Conservation (phyloP, 768 basidiomycete genomes). For the Daedaleopsis sinensis region DNA sequence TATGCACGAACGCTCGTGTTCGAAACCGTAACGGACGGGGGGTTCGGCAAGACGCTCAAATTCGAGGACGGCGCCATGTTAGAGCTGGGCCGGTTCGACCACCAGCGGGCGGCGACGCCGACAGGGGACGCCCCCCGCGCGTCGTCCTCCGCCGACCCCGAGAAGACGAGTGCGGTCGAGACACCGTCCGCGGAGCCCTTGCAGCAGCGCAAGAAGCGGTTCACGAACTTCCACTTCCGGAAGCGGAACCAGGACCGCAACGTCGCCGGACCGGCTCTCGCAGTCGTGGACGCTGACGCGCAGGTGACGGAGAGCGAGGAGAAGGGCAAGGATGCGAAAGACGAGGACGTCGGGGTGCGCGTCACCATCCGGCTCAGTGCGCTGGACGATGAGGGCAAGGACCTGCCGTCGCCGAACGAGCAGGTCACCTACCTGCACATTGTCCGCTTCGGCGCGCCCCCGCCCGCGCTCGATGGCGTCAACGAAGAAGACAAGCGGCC, state of each 20-base stretch:
- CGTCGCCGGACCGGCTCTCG: conserved; percentile 76
- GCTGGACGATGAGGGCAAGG: conserved; percentile 73
- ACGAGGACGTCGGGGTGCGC: conserved; percentile 65
- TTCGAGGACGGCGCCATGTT: conserved; percentile 79
- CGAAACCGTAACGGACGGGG: conserved; percentile 73
- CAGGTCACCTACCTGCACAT: conserved; percentile 90
- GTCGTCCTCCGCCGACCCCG: conserved; percentile 14
- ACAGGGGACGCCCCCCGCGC: conserved; percentile 3
- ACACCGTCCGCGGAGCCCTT: conserved; percentile 27
- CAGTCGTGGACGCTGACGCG: conserved; percentile 73
- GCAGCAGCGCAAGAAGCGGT: conserved; percentile 45
- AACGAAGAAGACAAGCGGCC: conserved; percentile 57
- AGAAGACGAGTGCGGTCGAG: conserved; percentile 17
- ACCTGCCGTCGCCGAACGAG: conserved; percentile 73
- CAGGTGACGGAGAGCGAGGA: conserved; percentile 33
- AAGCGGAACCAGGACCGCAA: conserved; percentile 53
- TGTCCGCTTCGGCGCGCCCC: conserved; percentile 62
- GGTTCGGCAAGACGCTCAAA: conserved; percentile 75
- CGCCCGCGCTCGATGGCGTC: conserved; percentile 21
- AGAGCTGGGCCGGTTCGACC: conserved; percentile 78
- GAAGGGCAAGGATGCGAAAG: conserved; percentile 46
- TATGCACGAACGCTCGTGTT: conserved; percentile 59
- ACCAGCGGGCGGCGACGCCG: conserved; percentile 10
- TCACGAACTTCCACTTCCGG: conserved; percentile 70
- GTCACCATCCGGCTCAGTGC: conserved; percentile 82